Conservation (phyloP, 306 rosid genomes). For the Biancaea sappan region DNA sequence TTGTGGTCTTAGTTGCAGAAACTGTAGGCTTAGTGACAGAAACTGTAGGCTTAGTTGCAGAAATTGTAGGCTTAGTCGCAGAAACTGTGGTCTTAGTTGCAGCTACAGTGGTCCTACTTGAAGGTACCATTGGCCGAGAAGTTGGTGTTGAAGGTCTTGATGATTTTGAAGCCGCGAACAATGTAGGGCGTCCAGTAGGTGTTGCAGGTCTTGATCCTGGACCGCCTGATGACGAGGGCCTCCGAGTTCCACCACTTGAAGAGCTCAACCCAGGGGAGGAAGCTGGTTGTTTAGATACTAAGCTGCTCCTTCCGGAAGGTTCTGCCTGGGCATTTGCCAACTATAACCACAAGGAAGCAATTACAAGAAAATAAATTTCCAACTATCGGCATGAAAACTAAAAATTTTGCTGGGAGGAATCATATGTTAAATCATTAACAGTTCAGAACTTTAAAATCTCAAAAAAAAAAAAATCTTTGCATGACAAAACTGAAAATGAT, state of each 20-base stretch:
- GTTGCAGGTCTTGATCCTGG: slow-evolving; percentile 90
- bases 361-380: slow-evolving; percentile 27
- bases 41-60: slow-evolving; percentile 45
- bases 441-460: slow-evolving; percentile 1
- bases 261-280: slow-evolving; percentile 76
- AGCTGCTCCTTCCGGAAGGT: slow-evolving; percentile 58
- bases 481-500: background rate
- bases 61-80: slow-evolving; percentile 48
- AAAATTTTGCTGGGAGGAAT: background rate
- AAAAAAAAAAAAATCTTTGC: background rate
- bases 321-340: slow-evolving; percentile 78
- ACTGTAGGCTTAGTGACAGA: slow-evolving; percentile 45
- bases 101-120: slow-evolving; percentile 50
- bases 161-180: slow-evolving; percentile 61
- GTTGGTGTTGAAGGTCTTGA: slow-evolving; percentile 89
- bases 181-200: slow-evolving; percentile 77
- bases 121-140: slow-evolving; percentile 63
- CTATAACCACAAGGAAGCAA: slow-evolving; percentile 56
- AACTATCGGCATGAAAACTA: slow-evolving; percentile 10
- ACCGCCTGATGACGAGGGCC: slow-evolving; percentile 90
- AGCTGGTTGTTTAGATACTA: slow-evolving; percentile 62
- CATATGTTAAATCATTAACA: background rate
- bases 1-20: slow-evolving; percentile 46
- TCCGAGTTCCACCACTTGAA: slow-evolving; percentile 68
- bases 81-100: slow-evolving; percentile 57